Evolutionary conservation across 2,329 filamentous ascomycete species (phyloP).

Genomic region (Decorospora gaudefroyi): DNA sequence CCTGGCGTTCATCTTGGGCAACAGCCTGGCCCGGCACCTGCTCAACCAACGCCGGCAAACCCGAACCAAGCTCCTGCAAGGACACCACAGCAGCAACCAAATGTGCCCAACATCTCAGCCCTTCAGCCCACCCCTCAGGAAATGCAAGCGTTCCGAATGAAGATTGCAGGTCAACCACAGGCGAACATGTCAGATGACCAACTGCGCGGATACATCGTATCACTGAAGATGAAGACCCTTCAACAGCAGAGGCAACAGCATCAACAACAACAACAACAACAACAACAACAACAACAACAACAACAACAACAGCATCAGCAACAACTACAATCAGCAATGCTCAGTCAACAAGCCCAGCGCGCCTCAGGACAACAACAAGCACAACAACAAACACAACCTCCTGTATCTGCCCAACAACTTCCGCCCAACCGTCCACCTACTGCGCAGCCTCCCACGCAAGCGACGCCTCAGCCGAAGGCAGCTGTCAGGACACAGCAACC

Average conservation of each 20-base stretch:
- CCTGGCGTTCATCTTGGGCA: conserved; percentile 25
- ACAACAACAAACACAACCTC: conserved; percentile 22
- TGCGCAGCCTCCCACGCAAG: conserved; percentile 28
- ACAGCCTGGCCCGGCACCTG: conserved; percentile 32
- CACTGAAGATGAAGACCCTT: conserved; percentile 29
- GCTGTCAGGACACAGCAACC: conserved; percentile 25
- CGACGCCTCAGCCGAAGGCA: conserved; percentile 31
- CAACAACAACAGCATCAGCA: conserved; percentile 32
- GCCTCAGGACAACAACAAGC: conserved; percentile 14
- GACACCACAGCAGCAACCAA: conserved; percentile 35
- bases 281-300: conserved; percentile 31
- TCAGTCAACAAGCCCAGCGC: conserved; percentile 16
- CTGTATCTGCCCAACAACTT: conserved; percentile 25
- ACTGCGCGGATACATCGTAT: conserved; percentile 33
- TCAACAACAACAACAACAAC: conserved; percentile 31
- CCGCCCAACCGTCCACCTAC: conserved; percentile 31
- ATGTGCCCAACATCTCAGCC: conserved; percentile 32
- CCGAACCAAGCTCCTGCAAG: conserved; percentile 34
- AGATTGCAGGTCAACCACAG: conserved; percentile 33
- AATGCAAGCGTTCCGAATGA: conserved; percentile 46
- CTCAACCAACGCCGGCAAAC: conserved; percentile 50
- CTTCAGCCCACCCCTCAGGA: conserved; percentile 49
- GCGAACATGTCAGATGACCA: conserved; percentile 37
- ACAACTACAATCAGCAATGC: conserved; percentile 14
- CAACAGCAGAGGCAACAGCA: conserved; percentile 34